These are phyloP conservation scores for Phytophthora pseudosyringae DNA, from an alignment of 352 stramenopile genomes.

Conservation along the genomic window DNA sequence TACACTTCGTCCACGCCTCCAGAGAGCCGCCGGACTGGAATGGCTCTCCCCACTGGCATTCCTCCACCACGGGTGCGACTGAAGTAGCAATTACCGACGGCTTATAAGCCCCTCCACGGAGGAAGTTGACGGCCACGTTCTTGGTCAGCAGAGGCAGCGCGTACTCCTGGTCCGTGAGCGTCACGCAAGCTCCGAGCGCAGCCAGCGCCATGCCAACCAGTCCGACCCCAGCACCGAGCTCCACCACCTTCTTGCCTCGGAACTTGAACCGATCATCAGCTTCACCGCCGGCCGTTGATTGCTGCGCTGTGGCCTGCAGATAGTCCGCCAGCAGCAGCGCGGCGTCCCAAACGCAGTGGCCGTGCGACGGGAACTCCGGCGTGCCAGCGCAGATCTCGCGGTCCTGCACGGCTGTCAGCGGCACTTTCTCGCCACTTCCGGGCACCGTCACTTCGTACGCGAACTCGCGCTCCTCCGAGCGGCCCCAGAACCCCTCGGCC, in stretches of 20 bases:
- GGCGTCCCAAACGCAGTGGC: slow-evolving; percentile 68
- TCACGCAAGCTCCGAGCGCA: slow-evolving; percentile 47
- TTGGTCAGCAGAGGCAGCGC: slow-evolving; percentile 52
- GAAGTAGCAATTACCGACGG: not conserved
- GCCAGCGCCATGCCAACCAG: slow-evolving; percentile 59
- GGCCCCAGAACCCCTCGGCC: slow-evolving; percentile 39
- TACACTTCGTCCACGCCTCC: slow-evolving; percentile 30
- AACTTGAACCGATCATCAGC: slow-evolving; percentile 12
- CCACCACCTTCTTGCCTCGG: slow-evolving; percentile 39
- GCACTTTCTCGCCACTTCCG: not conserved
- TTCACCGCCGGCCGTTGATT: not conserved
- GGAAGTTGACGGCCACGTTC: slow-evolving; percentile 57
- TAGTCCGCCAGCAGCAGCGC: slow-evolving; percentile 57
- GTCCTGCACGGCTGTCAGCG: slow-evolving; percentile 46
- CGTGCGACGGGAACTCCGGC: slow-evolving; percentile 52
- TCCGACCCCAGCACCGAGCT: slow-evolving; percentile 56
- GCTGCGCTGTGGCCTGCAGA: slow-evolving; percentile 34
- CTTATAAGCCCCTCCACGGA: not conserved
- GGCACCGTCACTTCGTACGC: slow-evolving; percentile 37
- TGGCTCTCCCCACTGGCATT: slow-evolving; percentile 49
- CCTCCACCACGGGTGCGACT: slow-evolving; percentile 34
- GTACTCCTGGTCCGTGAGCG: slow-evolving; percentile 60
- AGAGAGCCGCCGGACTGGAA: slow-evolving; percentile 29
- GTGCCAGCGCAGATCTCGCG: slow-evolving; percentile 40
- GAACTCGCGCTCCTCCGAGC: slow-evolving; percentile 43